Percentiles rank a stretch among this genome's conserved stretches.
phyloP scores from a whole-genome alignment of 2,329 filamentous ascomycete species.

The Metarhizium album region DNA sequence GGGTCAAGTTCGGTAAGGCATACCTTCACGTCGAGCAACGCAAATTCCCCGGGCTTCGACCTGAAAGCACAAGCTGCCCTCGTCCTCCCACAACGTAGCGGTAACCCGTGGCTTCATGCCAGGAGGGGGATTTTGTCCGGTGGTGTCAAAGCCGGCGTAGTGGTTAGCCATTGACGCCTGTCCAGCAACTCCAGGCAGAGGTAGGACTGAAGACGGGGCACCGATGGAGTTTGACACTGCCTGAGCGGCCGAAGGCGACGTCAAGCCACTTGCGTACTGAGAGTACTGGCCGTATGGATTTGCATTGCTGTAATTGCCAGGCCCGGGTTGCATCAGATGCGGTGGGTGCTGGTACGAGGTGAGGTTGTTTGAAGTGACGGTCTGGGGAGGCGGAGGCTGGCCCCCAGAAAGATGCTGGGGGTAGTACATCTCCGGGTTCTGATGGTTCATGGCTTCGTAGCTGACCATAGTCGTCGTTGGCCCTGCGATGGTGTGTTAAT shows the following conservation, averaged over 20 bases:
- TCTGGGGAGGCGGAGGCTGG: slow-evolving; percentile 63
- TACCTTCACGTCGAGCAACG: slow-evolving; percentile 86
- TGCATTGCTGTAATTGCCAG: slow-evolving; percentile 55
- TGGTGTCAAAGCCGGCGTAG: slow-evolving; percentile 62
- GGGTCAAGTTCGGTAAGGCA: slow-evolving; percentile 15
- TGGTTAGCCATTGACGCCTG: slow-evolving; percentile 40
- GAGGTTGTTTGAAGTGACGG: slow-evolving; percentile 63
- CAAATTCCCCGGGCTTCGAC: slow-evolving; percentile 95
- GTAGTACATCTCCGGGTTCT: slow-evolving; percentile 67
- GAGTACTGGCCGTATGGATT: slow-evolving; percentile 53
- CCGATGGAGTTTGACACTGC: slow-evolving; percentile 62
- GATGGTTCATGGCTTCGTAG: slow-evolving; percentile 45
- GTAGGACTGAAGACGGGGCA: slow-evolving; percentile 48
- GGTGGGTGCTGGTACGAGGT: slow-evolving; percentile 72
- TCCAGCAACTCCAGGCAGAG: slow-evolving; percentile 51
- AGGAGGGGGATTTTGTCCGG: slow-evolving; percentile 83
- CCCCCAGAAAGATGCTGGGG: slow-evolving; percentile 68
- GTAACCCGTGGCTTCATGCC: slow-evolving; percentile 96
- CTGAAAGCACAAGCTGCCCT: slow-evolving; percentile 94
- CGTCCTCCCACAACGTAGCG: slow-evolving; percentile 95
- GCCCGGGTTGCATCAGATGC: slow-evolving; percentile 61
- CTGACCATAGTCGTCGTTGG: slow-evolving; percentile 20
- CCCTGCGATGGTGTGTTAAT: slow-evolving; percentile 28
- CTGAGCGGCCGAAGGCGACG: slow-evolving; percentile 64
- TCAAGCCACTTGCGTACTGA: slow-evolving; percentile 63